Evolutionary conservation across 2,329 filamentous ascomycete species (phyloP).

Genomic region (Plenodomus biglobosus): DNA sequence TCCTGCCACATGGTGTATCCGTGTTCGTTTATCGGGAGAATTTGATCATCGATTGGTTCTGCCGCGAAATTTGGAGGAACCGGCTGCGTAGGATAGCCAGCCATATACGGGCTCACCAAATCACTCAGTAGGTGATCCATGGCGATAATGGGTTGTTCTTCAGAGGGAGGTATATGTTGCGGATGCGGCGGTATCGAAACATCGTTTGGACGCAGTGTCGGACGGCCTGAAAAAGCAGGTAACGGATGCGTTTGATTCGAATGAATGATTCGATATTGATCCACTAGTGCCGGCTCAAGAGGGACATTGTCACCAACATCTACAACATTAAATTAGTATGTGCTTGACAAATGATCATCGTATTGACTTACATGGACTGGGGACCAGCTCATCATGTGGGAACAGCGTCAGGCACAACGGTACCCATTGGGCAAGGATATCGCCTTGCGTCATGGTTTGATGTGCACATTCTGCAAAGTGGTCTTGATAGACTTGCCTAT

Average conservation of each 20-base stretch:
- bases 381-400: background rate
- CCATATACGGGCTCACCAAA: background rate
- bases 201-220: background rate
- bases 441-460: background rate
- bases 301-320: background rate
- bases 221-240: background rate
- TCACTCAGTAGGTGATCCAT: background rate
- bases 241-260: background rate
- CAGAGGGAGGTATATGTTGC: background rate
- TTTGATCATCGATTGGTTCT: background rate
- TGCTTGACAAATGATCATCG: too few species aligned
- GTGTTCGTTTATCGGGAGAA: background rate
- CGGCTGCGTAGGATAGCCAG: background rate
- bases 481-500: background rate
- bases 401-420: background rate
- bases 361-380: background rate
- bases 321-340: background rate
- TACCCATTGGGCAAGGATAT: background rate
- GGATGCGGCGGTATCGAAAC: background rate
- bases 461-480: background rate
- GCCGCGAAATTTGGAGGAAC: background rate
- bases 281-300: background rate
- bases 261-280: background rate
- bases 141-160: background rate
- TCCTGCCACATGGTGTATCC: too few species aligned